Conservation (phyloP, 2,329 filamentous ascomycete genomes). For the Dactylellina leptospora region DNA sequence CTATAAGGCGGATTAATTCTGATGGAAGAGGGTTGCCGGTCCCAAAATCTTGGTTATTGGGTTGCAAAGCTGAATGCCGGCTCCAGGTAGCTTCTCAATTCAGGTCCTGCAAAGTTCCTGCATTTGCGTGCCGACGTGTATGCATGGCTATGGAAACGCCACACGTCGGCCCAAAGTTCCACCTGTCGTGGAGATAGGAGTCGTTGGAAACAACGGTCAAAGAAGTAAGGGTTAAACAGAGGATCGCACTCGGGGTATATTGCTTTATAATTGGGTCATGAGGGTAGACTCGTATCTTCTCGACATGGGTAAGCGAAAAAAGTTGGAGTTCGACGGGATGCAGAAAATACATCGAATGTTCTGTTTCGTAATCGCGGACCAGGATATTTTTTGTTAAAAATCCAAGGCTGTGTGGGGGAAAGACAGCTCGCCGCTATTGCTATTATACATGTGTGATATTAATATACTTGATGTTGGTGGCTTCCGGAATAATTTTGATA, state of each 20-base stretch:
- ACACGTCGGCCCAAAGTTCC: conserved; percentile 17
- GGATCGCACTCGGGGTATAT: conserved; percentile 37
- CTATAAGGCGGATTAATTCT: background rate
- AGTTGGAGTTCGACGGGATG: conserved; percentile 2
- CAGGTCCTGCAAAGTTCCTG: conserved; percentile 22
- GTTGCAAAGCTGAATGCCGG: conserved; percentile 11
- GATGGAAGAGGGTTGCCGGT: background rate
- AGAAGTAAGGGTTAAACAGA: background rate
- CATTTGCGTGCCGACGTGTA: conserved; percentile 9
- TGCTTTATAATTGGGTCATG: conserved; percentile 45
- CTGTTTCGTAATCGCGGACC: conserved; percentile 19
- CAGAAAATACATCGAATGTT: conserved; percentile 19
- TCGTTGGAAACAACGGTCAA: background rate
- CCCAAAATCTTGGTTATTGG: conserved; percentile 33
- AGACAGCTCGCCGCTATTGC: conserved; percentile 4
- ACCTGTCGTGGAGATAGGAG: background rate
- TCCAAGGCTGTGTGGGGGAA: conserved; percentile 15
- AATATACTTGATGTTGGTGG: conserved; percentile 52
- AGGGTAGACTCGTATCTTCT: conserved; percentile 25
- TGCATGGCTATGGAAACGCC: conserved; percentile 1
- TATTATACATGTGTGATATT: conserved; percentile 18
- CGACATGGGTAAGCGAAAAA: conserved; percentile 34
- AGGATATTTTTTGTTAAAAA: conserved; percentile 28
- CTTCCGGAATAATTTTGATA: conserved; percentile 17
- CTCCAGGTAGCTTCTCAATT: background rate